phyloP scores from a whole-genome alignment of 805 yeast genomes.

The Yueomyces sp. region DNA sequence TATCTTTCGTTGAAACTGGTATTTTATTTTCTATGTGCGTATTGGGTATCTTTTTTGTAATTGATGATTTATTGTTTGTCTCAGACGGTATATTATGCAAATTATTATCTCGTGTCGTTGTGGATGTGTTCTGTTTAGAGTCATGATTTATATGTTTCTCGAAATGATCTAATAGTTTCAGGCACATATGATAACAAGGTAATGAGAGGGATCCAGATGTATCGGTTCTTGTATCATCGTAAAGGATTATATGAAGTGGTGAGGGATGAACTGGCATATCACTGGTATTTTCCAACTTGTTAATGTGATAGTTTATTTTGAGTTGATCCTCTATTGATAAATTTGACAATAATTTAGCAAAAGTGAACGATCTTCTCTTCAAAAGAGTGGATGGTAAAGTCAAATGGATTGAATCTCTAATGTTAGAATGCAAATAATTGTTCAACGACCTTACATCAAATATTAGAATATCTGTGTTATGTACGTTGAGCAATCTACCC shows the following conservation, averaged over 20 bases:
- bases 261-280: slow-evolving; percentile 3
- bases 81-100: too few relatives aligned
- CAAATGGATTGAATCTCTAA: slow-evolving; percentile 53
- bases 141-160: background rate
- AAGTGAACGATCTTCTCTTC: slow-evolving; percentile 58
- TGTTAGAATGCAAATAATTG: slow-evolving; percentile 47
- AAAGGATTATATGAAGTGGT: slow-evolving; percentile 12
- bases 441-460: slow-evolving; percentile 70
- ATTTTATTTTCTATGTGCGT: too few relatives aligned
- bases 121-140: too few relatives aligned
- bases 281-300: background rate
- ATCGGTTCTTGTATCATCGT: slow-evolving; percentile 15
- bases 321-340: slow-evolving; percentile 36
- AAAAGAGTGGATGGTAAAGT: slow-evolving; percentile 84
- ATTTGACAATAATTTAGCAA: slow-evolving; percentile 48
- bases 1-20: too few relatives aligned
- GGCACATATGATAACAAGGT: slow-evolving; percentile 16
- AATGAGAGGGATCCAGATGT: slow-evolving; percentile 12
- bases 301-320: slow-evolving; percentile 1
- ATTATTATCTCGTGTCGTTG: too few relatives aligned
- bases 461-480: slow-evolving; percentile 5
- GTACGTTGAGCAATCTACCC: slow-evolving; percentile 4
- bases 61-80: too few relatives aligned
- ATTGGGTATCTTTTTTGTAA: too few relatives aligned
- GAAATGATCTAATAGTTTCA: slow-evolving; percentile 11